phyloP scores from a whole-genome alignment of 169 alveolate species.

The Cyclospora cayetanensis region DNA sequence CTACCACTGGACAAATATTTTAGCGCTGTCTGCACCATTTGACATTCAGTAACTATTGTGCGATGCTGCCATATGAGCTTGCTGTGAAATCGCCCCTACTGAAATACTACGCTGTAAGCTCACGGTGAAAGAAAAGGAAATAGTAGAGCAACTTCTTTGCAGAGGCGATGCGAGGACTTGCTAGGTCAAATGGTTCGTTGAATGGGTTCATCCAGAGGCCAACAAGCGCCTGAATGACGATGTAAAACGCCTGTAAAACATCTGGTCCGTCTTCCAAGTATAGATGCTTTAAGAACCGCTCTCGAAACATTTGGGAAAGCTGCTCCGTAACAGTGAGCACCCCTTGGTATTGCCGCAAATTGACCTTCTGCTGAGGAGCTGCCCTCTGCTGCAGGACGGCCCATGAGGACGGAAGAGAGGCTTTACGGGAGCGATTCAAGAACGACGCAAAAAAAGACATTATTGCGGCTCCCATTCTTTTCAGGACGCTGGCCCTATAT shows the following conservation, averaged over 20 bases:
- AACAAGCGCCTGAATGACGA: constrained; percentile 16
- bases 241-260: background rate
- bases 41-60: too few relatives aligned
- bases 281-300: background rate
- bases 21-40: too few relatives aligned
- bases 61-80: too few relatives aligned
- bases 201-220: constrained; percentile 59
- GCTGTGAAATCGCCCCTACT: too few relatives aligned
- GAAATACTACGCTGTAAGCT: too few relatives aligned
- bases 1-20: too few relatives aligned
- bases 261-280: too few relatives aligned
- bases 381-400: background rate
- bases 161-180: background rate
- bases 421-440: background rate
- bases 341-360: constrained; percentile 33
- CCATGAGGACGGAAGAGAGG: constrained; percentile 33
- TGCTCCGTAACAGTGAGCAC: background rate
- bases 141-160: constrained; percentile 55
- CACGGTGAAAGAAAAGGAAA: background rate
- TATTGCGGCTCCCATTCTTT: background rate
- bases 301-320: constrained; percentile 27
- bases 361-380: background rate
- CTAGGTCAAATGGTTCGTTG: background rate
- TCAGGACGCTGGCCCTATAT: background rate
- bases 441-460: background rate